phyloP scores from a whole-genome alignment of 352 stramenopile species.

The Globisporangium spinosum region DNA sequence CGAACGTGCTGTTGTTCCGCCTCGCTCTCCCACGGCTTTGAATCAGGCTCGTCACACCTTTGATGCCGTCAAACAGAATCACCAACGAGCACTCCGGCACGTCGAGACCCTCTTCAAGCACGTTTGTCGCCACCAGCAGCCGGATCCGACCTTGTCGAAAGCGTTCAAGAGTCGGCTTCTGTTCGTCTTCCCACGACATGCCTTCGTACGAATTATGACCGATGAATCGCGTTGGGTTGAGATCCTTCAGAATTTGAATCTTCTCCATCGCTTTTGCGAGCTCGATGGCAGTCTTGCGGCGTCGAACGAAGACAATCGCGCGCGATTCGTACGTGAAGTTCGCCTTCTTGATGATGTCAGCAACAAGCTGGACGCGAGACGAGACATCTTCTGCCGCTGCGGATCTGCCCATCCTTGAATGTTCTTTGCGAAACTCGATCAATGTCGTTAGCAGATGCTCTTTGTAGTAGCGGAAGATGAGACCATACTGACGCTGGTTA shows the following conservation, averaged over 20 bases:
- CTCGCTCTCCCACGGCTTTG: constrained; percentile 71
- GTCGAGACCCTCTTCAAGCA: constrained; percentile 77
- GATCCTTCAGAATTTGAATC: constrained; percentile 39
- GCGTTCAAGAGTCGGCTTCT: constrained; percentile 60
- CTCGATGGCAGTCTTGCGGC: constrained; percentile 60
- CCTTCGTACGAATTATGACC: constrained; percentile 79
- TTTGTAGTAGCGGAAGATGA: constrained; percentile 30
- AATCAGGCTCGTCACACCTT: constrained; percentile 69
- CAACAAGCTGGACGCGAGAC: constrained; percentile 51
- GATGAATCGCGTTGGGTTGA: constrained; percentile 77
- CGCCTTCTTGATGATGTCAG: constrained; percentile 35
- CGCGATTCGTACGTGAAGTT: constrained; percentile 56
- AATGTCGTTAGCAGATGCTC: constrained; percentile 33
- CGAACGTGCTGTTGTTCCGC: constrained; percentile 51
- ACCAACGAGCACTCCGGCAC: constrained; percentile 76
- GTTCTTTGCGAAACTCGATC: constrained; percentile 16
- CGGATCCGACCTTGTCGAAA: constrained; percentile 68
- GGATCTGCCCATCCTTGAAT: not conserved
- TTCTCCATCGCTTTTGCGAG: constrained; percentile 64
- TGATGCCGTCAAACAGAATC: constrained; percentile 71
- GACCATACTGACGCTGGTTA: constrained; percentile 25
- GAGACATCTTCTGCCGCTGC: constrained; percentile 36
- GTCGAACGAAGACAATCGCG: constrained; percentile 76
- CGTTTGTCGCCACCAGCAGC: constrained; percentile 74
- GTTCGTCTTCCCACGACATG: constrained; percentile 80